A percentile compares a stretch with the other conserved stretches of the same genome.
Evolutionary conservation across 345 rosid genomes (phyloP).

Genomic region (Heritiera littoralis): DNA sequence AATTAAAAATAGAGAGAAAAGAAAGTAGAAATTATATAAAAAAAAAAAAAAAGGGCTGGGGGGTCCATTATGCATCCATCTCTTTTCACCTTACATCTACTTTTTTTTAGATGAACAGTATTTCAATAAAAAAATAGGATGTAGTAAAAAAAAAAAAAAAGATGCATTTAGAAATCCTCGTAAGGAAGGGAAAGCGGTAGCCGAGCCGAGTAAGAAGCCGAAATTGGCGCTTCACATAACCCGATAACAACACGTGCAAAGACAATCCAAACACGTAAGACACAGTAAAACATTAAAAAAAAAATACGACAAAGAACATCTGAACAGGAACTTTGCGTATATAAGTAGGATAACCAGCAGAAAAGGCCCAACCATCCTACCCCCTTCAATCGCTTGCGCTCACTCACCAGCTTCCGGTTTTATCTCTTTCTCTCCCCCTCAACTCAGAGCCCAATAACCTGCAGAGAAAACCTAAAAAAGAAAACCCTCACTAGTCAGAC

Average conservation of each 20-base stretch:
- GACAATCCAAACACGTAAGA: conserved; percentile 38
- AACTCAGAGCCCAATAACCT: background rate
- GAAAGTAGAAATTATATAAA: too few species aligned
- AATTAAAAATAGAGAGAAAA: too few species aligned
- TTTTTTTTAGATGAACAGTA: too few species aligned
- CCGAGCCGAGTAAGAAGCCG: conserved; percentile 62
- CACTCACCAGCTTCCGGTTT: background rate
- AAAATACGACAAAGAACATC: conserved; percentile 8
- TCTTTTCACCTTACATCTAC: too few species aligned
- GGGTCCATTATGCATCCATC: too few species aligned
- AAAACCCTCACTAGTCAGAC: background rate
- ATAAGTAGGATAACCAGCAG: conserved; percentile 4
- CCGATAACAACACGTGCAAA: conserved; percentile 56
- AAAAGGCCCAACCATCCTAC: background rate
- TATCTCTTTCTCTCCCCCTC: background rate
- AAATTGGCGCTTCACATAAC: conserved; percentile 45
- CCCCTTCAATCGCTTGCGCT: background rate
- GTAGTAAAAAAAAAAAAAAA: too few species aligned
- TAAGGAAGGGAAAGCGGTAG: conserved; percentile 26
- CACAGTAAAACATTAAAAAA: conserved; percentile 10
- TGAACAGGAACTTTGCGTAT: background rate
- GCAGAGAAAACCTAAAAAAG: background rate
- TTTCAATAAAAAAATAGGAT: too few species aligned
- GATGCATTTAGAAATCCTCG: too few species aligned
- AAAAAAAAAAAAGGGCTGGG: too few species aligned